phyloP scores from a whole-genome alignment of 1,284 basidiomycete genomes.

The Peniophora sp. region DNA sequence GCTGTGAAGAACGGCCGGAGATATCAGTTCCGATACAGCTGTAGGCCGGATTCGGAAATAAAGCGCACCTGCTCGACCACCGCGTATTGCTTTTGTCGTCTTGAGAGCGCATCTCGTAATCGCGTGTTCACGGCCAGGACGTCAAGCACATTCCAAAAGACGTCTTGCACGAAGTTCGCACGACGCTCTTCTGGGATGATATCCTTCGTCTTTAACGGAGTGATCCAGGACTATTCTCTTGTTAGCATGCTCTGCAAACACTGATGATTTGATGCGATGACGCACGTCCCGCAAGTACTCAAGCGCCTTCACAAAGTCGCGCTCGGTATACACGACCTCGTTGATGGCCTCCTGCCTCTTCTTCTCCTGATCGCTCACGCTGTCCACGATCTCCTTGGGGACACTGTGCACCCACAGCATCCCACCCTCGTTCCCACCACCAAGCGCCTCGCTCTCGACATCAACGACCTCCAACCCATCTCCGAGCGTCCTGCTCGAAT shows the following conservation, averaged over 20 bases:
- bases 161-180: conserved; percentile 86
- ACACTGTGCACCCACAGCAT: conserved; percentile 98
- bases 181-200: conserved; percentile 74
- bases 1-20: too few relatives aligned
- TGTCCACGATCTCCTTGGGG: conserved; percentile 88
- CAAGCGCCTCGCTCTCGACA: conserved; percentile 47
- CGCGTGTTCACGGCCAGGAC: conserved; percentile 89
- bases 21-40: too few relatives aligned
- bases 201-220: conserved; percentile 71
- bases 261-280: too few relatives aligned
- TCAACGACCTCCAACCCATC: conserved; percentile 76
- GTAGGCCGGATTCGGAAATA: too few relatives aligned
- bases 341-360: conserved; percentile 98
- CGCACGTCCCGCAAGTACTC: conserved; percentile 95
- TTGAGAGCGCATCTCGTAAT: conserved; percentile 88
- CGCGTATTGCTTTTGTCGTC: conserved; percentile 90
- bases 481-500: conserved; percentile 52
- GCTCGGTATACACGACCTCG: conserved; percentile 97
- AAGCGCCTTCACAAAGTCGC: conserved; percentile 96
- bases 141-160: conserved; percentile 98
- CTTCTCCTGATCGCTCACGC: conserved; percentile 89
- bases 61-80: conserved; percentile 75
- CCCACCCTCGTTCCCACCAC: conserved; percentile 77
- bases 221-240: conserved; percentile 73
- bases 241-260: too few relatives aligned